A percentile compares a stretch with the other conserved stretches of the same genome.
Evolutionary conservation across 2,329 filamentous ascomycete species (phyloP).

Genomic region (Fusarium metavorans): DNA sequence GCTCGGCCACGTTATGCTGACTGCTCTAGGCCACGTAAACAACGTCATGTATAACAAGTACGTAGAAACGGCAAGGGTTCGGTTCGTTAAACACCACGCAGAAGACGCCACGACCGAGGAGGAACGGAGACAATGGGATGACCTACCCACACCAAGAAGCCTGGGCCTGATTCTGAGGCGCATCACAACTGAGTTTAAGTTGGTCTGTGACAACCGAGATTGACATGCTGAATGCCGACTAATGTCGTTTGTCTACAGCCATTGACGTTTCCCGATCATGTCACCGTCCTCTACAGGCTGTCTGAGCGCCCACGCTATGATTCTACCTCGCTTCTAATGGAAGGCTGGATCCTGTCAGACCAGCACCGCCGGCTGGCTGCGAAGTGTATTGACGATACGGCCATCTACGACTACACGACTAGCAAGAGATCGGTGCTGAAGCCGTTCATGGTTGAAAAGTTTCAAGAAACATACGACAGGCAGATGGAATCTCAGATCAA

Average conservation of each 20-base stretch:
- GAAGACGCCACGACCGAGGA: slow-evolving; percentile 10
- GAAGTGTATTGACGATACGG: slow-evolving; percentile 26
- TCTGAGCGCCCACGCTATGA: slow-evolving; percentile 19
- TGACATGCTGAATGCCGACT: accelerated
- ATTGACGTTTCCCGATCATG: slow-evolving; percentile 19
- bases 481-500: slow-evolving; percentile 2
- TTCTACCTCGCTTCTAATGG: slow-evolving; percentile 28
- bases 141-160: slow-evolving; percentile 1
- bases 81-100: slow-evolving; percentile 22
- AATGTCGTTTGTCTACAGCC: not conserved
- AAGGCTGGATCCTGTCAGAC: slow-evolving; percentile 31
- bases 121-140: slow-evolving; percentile 23
- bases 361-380: slow-evolving; percentile 25
- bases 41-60: slow-evolving; percentile 38
- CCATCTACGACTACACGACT: slow-evolving; percentile 22
- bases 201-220: not conserved
- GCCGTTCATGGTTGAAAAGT: slow-evolving; percentile 32
- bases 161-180: slow-evolving; percentile 32
- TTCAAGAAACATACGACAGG: slow-evolving; percentile 15
- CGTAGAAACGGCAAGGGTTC: slow-evolving; percentile 25
- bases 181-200: slow-evolving; percentile 33
- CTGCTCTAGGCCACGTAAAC: slow-evolving; percentile 22
- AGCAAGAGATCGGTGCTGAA: slow-evolving; percentile 23
- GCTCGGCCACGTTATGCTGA: not conserved
- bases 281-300: slow-evolving; percentile 27